Evolutionary conservation across 768 basidiomycete genomes (phyloP), one percentile per base, ranked within the genome.

Genomic region (Lactifluus subvellereus): DNA sequence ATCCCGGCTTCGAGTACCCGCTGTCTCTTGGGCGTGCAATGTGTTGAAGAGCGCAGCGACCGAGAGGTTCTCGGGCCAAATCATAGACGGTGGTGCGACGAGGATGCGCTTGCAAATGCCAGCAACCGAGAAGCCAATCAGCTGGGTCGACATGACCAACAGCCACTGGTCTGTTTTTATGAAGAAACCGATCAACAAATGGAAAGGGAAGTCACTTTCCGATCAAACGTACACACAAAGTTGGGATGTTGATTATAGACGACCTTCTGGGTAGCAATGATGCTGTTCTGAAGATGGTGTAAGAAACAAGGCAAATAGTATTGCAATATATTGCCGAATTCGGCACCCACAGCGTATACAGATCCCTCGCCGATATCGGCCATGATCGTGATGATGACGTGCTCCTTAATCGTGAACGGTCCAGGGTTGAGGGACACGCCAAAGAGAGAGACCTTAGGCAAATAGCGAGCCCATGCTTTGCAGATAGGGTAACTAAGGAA

Each of bases 371-470:
- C 76, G 37, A 78, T 74, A 43, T 69, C 72, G 13, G 77, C 76
- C 77, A 78, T 77, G 55, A 79, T 77, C 18, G 69, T 75, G 62
- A 79, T 76, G 55, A 81, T 67, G 38, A 85, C 84, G 74, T 86
- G 85, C 71, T 89, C 89, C 74, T 91, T 91, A 70, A 89, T 83
- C 1, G 80, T 80, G 76, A 88, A 91, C 1, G 82, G 85, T 20
- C 89, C 89, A 13, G 85, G 85, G 67, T 87, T 87, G 47, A 87
- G 67, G 2, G 76, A 68, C 7, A 78, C 33, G 6, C 84, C 84
- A 50, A 85, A 78, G n/a, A 86, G 71, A 56, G 74, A 80, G 71
- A 80, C 71, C 61, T 80, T 77, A 10, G 85, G 85, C 14, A 87
- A 35, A 37, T 80, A 64, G 27, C 75, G 73, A 7, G 84, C 86